phyloP scores from a whole-genome alignment of 108 stramenopile genomes.

The Nitzschia sp. region DNA sequence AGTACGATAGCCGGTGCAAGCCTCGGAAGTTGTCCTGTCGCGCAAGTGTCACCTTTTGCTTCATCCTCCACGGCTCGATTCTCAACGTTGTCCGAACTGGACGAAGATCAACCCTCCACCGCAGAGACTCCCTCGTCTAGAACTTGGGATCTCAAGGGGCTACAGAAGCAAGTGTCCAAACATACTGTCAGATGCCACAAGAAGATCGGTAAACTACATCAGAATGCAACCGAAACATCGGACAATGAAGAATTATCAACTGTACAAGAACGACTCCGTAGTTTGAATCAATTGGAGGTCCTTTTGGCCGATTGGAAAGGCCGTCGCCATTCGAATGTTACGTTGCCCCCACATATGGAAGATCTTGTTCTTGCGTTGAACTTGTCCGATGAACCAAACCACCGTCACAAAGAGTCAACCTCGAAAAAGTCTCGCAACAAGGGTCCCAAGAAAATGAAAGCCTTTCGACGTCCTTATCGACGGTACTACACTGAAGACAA shows the following conservation, averaged over 20 bases:
- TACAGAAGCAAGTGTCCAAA: slow-evolving; percentile 72
- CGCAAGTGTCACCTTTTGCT: too few species aligned
- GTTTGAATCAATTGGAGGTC: slow-evolving; percentile 69
- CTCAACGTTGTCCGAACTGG: too few species aligned
- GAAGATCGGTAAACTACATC: slow-evolving; percentile 66
- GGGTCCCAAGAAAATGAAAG: slow-evolving; percentile 40
- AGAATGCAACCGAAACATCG: not conserved
- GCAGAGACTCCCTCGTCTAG: not conserved
- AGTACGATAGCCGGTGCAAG: too few species aligned
- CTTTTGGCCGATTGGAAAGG: slow-evolving; percentile 35
- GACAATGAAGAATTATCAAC: not conserved
- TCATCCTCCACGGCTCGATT: too few species aligned
- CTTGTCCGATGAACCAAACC: slow-evolving; percentile 53
- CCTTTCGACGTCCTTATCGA: slow-evolving; percentile 69
- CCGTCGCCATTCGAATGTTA: slow-evolving; percentile 18
- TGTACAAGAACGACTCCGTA: slow-evolving; percentile 48
- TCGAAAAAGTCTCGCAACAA: slow-evolving; percentile 44
- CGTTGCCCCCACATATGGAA: slow-evolving; percentile 45
- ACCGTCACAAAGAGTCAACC: slow-evolving; percentile 31
- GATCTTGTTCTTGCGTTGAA: slow-evolving; percentile 58
- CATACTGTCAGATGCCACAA: slow-evolving; percentile 70
- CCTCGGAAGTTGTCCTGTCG: too few species aligned
- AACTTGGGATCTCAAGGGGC: slow-evolving; percentile 50
- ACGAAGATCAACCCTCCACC: too few species aligned
- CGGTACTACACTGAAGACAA: slow-evolving; percentile 60